These are phyloP conservation scores for Aspergillus novofumigatus DNA, from an alignment of 2,329 filamentous ascomycete species.

Conservation along the genomic window DNA sequence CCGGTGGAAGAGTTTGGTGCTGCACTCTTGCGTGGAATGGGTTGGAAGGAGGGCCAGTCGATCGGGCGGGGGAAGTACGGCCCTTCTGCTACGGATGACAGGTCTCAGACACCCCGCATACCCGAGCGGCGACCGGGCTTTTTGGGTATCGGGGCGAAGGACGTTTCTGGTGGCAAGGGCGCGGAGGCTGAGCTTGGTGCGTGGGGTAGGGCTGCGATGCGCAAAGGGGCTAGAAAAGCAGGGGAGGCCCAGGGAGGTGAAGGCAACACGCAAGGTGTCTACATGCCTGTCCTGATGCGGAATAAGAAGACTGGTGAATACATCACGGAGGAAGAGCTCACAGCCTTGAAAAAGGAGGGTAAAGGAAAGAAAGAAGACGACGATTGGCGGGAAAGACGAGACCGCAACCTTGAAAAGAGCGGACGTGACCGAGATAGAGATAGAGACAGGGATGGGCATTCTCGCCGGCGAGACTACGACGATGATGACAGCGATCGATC, in stretches of 20 bases:
- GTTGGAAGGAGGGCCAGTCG: conserved; percentile 72
- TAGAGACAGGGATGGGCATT: conserved; percentile 16
- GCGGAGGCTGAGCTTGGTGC: conserved; percentile 69
- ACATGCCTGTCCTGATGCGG: conserved; percentile 58
- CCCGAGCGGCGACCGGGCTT: conserved; percentile 71
- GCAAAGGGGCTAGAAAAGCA: conserved; percentile 54
- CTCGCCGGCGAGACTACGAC: conserved; percentile 31
- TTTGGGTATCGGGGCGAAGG: conserved; percentile 83
- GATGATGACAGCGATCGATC: conserved; percentile 30
- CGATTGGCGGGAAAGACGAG: conserved; percentile 43
- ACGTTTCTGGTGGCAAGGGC: conserved; percentile 54
- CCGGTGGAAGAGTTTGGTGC: conserved; percentile 94
- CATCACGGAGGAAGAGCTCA: conserved; percentile 59
- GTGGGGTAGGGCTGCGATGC: conserved; percentile 65
- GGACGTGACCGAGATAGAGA: conserved; percentile 34
- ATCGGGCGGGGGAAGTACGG: conserved; percentile 54
- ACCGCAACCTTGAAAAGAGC: conserved; percentile 41
- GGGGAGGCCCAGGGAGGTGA: conserved; percentile 44
- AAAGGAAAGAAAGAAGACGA: conserved; percentile 41
- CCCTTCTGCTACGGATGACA: conserved; percentile 38
- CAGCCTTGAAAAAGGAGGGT: conserved; percentile 47
- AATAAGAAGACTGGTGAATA: conserved; percentile 61
- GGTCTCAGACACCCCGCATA: conserved; percentile 57
- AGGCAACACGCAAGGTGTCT: conserved; percentile 45
- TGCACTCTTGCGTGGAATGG: conserved; percentile 86